Base-by-base conservation (phyloP, 305 asterid species). In the Fraxinus albicans region DNA sequence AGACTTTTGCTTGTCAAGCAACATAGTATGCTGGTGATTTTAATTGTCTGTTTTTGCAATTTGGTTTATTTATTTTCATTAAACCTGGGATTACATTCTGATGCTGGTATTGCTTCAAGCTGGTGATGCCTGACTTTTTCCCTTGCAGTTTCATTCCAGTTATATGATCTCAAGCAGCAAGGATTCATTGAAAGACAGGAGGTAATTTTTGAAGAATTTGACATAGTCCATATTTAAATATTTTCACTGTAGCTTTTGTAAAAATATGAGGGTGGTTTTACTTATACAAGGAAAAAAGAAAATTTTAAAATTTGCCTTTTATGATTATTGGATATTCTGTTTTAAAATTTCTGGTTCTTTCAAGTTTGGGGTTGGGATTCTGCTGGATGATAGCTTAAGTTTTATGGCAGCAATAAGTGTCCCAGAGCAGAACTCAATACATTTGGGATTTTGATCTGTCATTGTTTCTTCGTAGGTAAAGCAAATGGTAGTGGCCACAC, bases 141-240 rank as follows among this genome's bases (percentile, higher is more conserved):
- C 84, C 29, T 81, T 87, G 80, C 90, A 95, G 98, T 95, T 93
- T 95, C 97, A 38, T 95, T 95, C 87, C 96, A 90, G 78, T 89
- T 95, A 83, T 95, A 95, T 80, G 98, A 95, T 91, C 97, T 95
- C 87, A 95, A 92, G 93, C 98, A 91, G 85, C 98, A 93, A 91
- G 98, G 98, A 76, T 93, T 90, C 87, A 95, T 95, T 78, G 98
- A 93, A 86, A 90, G 97, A 79, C 97, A 92, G 81, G 98, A 95
- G 96, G 98, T 93, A 91, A 73, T 63, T 38, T 77, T 79, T 58
- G 33, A 19, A 21, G 76, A 38, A n/a, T 50, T 40, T 25, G 33
- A 50, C 10, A 27, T 12, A 63, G 77, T 76, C 76, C 78, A 77
- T 25, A 10, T 23, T 23, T 38, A 65, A 50, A 76, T 70, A 79